Base-by-base conservation (phyloP, 345 rosid species). In the Populus alba region DNA sequence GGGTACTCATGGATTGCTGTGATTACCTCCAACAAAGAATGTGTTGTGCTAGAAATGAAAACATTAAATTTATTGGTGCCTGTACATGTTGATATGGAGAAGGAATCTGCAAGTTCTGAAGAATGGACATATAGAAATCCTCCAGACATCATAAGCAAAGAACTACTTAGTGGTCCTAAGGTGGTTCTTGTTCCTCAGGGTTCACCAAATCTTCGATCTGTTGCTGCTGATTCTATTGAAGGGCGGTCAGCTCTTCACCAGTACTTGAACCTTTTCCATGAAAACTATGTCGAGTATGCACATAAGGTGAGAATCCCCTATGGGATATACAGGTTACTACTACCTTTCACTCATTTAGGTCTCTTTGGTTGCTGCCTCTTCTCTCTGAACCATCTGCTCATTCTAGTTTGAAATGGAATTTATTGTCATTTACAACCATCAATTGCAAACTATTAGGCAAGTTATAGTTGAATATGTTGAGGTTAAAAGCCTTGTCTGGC, bases 1-100 rank as follows among this genome's bases (percentile, higher is more conserved):
- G 98, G 98, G n/a, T 91, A 89, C 80, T 88, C 93, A 18, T 97
- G 99, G 97, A 87, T 97, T 85, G 86, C 86, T 75, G 97, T 87
- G 66, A 82, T 91, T 65, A 88, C 92, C 71, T 86, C 91, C 45
- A 70, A 85, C 31, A 84, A 86, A 77, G 97, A 94, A 82, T 97
- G 98, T 82, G 43, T 94, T 78, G 95, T 97, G 77, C 79, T 92
- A 71, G 98, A 94, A 88, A 92, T 91, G 94, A 92, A 87, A 83
- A 87, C 91, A 10, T 92, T 95, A 92, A 88, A 94, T 82, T 84
- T 87, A 53, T 87, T 94, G 80, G 92, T 91, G 84, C 98, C 95
- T n/a, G n/a, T 89, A 73, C 89, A 83, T 80, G 78, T 89, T 79
- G 87, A 86, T 71, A 9, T 77, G 41, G 89, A 86, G 81, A 85